These are phyloP conservation scores for Conoideocrella luteorostrata DNA, from an alignment of 2,329 filamentous ascomycete genomes.

Conservation along the genomic window DNA sequence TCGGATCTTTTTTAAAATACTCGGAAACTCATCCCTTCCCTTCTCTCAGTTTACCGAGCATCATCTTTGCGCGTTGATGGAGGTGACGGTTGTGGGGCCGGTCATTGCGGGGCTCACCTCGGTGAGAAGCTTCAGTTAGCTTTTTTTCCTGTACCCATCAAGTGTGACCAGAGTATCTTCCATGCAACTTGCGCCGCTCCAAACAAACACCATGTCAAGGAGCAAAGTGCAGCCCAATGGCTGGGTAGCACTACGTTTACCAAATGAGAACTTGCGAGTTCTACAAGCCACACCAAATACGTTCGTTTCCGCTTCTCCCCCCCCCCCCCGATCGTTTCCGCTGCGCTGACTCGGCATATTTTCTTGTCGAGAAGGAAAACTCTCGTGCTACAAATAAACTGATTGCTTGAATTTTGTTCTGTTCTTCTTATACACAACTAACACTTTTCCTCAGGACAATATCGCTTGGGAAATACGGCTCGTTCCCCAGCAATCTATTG, in stretches of 20 bases:
- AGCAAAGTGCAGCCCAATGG: constrained; percentile 43
- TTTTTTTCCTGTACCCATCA: constrained; percentile 10
- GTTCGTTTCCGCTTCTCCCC: constrained; percentile 29
- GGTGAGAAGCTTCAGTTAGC: constrained; percentile 14
- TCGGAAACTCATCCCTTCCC: too few relatives aligned
- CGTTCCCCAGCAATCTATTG: constrained; percentile 82
- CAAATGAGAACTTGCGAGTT: constrained; percentile 51
- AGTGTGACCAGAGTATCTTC: background rate
- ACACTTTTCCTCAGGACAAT: constrained; percentile 56
- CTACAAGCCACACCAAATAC: constrained; percentile 55
- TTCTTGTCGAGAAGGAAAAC: too few relatives aligned
- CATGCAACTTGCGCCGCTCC: too few relatives aligned
- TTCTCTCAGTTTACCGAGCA: too few relatives aligned
- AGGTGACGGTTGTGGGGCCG: background rate
- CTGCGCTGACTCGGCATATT: too few relatives aligned
- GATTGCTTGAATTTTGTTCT: too few relatives aligned
- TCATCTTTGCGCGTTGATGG: too few relatives aligned
- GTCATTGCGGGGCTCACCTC: constrained; percentile 24
- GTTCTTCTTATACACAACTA: constrained; percentile 15
- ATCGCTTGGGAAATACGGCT: constrained; percentile 86
- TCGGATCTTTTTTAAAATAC: too few relatives aligned
- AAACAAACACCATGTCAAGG: constrained; percentile 19
- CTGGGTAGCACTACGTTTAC: constrained; percentile 55
- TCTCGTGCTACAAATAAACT: too few relatives aligned
- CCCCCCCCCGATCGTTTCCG: background rate